phyloP scores from a whole-genome alignment of 345 rosid species.

The Citrus sinensis region DNA sequence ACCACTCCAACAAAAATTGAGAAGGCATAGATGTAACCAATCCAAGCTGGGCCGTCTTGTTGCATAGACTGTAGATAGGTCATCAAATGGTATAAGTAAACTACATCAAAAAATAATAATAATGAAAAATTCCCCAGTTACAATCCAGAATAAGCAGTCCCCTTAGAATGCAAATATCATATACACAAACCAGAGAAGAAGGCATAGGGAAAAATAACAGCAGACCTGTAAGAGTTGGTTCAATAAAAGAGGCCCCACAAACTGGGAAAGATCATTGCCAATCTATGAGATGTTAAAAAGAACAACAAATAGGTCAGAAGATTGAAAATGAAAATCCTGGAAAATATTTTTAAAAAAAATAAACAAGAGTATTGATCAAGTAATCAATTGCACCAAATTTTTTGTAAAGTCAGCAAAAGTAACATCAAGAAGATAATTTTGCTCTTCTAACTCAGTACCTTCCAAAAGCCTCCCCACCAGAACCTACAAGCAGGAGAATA shows the following conservation, averaged over 20 bases:
- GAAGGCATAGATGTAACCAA: slow-evolving; percentile 90
- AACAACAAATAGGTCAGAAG: slow-evolving; percentile 11
- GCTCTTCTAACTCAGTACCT: slow-evolving; percentile 46
- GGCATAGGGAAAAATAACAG: slow-evolving; percentile 12
- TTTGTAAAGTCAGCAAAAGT: neutral
- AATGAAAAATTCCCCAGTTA: neutral
- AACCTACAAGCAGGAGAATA: slow-evolving; percentile 51
- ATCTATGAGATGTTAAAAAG: slow-evolving; percentile 41
- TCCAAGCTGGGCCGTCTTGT: slow-evolving; percentile 86
- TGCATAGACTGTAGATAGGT: slow-evolving; percentile 89
- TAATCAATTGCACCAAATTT: neutral
- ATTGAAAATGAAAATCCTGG: slow-evolving; percentile 7
- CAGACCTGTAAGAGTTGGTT: slow-evolving; percentile 83
- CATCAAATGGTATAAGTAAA: slow-evolving; percentile 19
- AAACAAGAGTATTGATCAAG: neutral
- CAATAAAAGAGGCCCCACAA: slow-evolving; percentile 88
- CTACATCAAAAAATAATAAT: neutral
- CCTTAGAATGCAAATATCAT: neutral
- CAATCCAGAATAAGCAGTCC: neutral
- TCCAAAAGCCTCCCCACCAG: slow-evolving; percentile 99
- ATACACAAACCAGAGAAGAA: neutral
- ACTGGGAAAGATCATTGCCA: slow-evolving; percentile 90
- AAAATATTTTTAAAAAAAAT: neutral
- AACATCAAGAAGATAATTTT: neutral
- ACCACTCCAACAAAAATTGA: slow-evolving; percentile 96